Conservation (phyloP, 2,329 filamentous ascomycete species). For the Boeremia exigua region DNA sequence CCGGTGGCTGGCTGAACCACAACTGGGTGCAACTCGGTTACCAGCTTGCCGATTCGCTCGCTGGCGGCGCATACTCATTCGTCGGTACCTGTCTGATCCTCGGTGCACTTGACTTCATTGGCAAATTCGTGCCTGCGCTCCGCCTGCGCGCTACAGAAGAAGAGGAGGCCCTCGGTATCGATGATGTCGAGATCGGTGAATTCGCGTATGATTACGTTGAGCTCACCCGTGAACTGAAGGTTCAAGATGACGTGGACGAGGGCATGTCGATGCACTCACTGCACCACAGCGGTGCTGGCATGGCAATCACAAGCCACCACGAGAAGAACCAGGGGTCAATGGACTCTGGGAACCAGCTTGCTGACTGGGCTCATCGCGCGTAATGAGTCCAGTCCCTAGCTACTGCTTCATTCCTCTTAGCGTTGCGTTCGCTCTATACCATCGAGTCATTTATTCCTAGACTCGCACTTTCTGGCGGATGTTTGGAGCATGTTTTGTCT, state of each 20-base stretch:
- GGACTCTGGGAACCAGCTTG: slow-evolving; percentile 44
- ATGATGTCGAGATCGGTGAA: slow-evolving; percentile 90
- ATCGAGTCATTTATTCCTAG: not conserved
- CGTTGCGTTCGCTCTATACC: slow-evolving; percentile 11
- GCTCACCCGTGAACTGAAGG: slow-evolving; percentile 71
- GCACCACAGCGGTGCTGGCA: slow-evolving; percentile 34
- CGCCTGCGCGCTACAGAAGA: slow-evolving; percentile 76
- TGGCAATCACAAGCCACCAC: slow-evolving; percentile 36
- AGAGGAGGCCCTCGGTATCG: slow-evolving; percentile 82
- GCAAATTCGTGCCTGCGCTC: slow-evolving; percentile 79
- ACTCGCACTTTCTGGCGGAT: not conserved
- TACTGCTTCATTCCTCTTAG: not conserved
- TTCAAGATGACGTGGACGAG: slow-evolving; percentile 45
- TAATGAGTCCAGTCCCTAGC: slow-evolving; percentile 10
- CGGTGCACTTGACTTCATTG: slow-evolving; percentile 63
- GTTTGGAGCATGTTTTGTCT: not conserved
- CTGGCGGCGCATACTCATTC: slow-evolving; percentile 80
- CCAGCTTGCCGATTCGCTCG: slow-evolving; percentile 81
- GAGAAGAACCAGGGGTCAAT: slow-evolving; percentile 48
- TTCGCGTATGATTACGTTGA: slow-evolving; percentile 96
- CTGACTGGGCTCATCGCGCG: slow-evolving; percentile 45
- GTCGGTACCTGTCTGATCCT: slow-evolving; percentile 78
- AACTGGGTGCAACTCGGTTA: slow-evolving; percentile 85
- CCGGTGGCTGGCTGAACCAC: slow-evolving; percentile 81
- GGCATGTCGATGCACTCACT: slow-evolving; percentile 45